Evolutionary conservation across 208 protist genomes (phyloP).

Genomic region (Trypanosoma vivax): DNA sequence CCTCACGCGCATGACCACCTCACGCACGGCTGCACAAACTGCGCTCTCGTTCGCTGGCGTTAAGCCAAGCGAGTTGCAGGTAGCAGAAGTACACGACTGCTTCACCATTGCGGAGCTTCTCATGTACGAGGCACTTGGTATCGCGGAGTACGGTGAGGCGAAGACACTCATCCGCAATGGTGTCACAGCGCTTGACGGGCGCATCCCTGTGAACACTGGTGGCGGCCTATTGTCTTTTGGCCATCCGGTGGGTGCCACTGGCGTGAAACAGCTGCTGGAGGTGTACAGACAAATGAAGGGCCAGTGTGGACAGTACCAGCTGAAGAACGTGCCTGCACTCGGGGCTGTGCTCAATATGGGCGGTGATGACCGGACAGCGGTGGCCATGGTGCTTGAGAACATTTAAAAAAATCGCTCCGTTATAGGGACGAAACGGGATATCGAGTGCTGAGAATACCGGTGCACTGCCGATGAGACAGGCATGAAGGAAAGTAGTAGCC

Average conservation of each 20-base stretch:
- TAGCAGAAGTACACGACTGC: slow-evolving; percentile 91
- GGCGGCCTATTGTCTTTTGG: slow-evolving; percentile 89
- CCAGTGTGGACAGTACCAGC: slow-evolving; percentile 81
- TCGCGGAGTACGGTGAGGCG: slow-evolving; percentile 76
- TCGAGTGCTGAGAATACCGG: too few relatives aligned
- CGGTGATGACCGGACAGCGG: slow-evolving; percentile 89
- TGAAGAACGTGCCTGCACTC: slow-evolving; percentile 68
- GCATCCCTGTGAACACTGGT: slow-evolving; percentile 87
- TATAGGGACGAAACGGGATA: too few relatives aligned
- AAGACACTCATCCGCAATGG: slow-evolving; percentile 77
- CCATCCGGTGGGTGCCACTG: slow-evolving; percentile 87
- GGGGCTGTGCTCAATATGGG: slow-evolving; percentile 91
- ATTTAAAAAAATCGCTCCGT: slow-evolving; percentile 27
- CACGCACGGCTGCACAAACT: slow-evolving; percentile 56
- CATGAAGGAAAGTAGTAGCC: too few relatives aligned
- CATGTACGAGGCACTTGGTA: slow-evolving; percentile 91
- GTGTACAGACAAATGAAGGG: slow-evolving; percentile 92
- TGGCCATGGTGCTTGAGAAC: slow-evolving; percentile 79
- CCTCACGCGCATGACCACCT: slow-evolving; percentile 70
- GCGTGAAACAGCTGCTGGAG: slow-evolving; percentile 90
- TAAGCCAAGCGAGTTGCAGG: slow-evolving; percentile 51
- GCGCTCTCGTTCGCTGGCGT: slow-evolving; percentile 62
- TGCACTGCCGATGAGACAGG: too few relatives aligned
- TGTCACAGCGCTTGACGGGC: slow-evolving; percentile 61
- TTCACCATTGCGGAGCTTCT: slow-evolving; percentile 90